These are phyloP conservation scores for Ascochyta viciae-villosae DNA, from an alignment of 2,329 filamentous ascomycete species.

Conservation along the genomic window DNA sequence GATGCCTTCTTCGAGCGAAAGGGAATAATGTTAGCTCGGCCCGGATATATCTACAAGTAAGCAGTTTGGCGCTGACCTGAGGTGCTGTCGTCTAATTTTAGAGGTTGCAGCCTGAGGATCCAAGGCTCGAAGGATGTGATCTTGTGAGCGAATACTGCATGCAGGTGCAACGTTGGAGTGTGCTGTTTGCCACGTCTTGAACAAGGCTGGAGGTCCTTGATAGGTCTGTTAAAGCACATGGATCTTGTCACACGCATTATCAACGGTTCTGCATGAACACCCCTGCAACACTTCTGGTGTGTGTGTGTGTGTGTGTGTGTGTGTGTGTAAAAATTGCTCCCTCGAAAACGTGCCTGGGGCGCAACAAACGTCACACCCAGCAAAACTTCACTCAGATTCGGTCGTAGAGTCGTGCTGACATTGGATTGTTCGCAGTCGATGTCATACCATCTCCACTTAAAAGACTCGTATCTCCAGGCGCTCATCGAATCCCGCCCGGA, in stretches of 20 bases:
- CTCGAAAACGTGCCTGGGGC: neutral
- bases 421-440: neutral
- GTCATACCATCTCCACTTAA: neutral
- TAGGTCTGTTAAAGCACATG: neutral
- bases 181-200: slow-evolving; percentile 7
- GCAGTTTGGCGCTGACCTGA: slow-evolving; percentile 1
- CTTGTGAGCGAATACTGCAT: slow-evolving; percentile 8
- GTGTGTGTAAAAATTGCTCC: neutral
- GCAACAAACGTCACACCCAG: neutral
- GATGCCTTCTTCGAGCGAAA: slow-evolving; percentile 8
- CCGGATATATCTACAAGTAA: neutral
- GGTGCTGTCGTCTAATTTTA: slow-evolving; percentile 11
- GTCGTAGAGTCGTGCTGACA: neutral
- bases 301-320: neutral
- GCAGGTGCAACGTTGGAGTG: slow-evolving; percentile 5
- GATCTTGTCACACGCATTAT: neutral
- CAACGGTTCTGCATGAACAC: slow-evolving; percentile 4
- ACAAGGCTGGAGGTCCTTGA: slow-evolving; percentile 4
- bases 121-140: slow-evolving; percentile 6
- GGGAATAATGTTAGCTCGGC: slow-evolving; percentile 5
- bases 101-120: slow-evolving; percentile 1
- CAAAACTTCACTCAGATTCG: neutral
- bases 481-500: neutral
- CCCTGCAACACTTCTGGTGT: neutral
- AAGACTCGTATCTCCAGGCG: neutral